phyloP scores from a whole-genome alignment of 2,329 filamentous ascomycete species.

The Pestalotiopsis sp. region DNA sequence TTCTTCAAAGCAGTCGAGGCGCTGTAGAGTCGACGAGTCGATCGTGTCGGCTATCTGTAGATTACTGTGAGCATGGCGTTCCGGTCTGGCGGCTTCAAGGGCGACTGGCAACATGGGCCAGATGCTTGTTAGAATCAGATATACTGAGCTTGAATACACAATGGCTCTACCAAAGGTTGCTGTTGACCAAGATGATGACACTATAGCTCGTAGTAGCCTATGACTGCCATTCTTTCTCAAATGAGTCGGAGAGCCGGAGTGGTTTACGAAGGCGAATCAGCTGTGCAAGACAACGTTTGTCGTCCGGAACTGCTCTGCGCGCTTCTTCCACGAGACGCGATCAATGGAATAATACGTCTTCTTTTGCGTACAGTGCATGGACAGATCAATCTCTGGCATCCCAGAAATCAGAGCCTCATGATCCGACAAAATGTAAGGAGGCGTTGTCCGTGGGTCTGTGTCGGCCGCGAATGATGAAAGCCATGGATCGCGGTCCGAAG shows the following conservation, averaged over 20 bases:
- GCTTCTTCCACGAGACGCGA: no score
- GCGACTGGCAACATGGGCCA: neutral
- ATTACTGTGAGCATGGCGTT: neutral
- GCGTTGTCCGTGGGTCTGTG: no score
- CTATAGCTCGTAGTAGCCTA: neutral
- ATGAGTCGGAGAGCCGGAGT: neutral
- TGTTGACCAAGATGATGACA: neutral
- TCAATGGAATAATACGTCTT: no score
- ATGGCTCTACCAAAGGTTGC: neutral
- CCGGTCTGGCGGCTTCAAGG: neutral
- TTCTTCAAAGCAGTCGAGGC: conserved; percentile 70
- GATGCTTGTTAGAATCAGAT: neutral
- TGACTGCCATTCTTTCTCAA: neutral
- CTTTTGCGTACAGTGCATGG: no score
- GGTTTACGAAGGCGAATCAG: neutral
- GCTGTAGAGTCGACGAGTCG: conserved; percentile 35
- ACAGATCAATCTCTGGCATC: no score
- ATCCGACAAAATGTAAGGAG: no score
- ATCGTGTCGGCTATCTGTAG: neutral
- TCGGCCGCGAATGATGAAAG: no score
- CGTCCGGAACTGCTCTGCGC: no score
- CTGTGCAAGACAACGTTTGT: no score
- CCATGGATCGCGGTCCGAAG: no score
- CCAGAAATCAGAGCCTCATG: no score
- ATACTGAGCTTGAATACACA: neutral